Conservation (phyloP, 2,329 filamentous ascomycete genomes). For the Dothistroma septosporum region DNA sequence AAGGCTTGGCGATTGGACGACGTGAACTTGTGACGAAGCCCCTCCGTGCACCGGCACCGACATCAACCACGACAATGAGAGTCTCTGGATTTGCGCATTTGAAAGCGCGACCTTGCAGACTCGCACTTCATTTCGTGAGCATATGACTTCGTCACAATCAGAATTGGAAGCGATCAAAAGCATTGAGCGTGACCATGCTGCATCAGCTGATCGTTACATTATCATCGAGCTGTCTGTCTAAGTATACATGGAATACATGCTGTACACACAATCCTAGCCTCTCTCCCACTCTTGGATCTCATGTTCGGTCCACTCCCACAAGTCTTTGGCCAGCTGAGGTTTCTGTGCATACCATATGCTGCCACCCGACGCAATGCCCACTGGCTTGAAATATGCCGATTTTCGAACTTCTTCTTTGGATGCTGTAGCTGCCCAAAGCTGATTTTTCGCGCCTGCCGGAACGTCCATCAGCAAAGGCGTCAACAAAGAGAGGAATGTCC, state of each 20-base stretch:
- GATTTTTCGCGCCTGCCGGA: conserved; percentile 25
- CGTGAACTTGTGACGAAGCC: too few species aligned
- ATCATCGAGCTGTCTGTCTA: not conserved
- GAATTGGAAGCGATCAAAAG: not conserved
- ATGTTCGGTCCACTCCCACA: conserved; percentile 41
- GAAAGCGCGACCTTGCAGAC: too few species aligned
- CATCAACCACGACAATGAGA: too few species aligned
- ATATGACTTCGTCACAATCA: not conserved
- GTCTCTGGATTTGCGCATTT: too few species aligned
- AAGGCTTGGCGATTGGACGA: not conserved
- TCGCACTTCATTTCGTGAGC: too few species aligned
- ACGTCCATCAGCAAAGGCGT: conserved; percentile 18
- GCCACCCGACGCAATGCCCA: conserved; percentile 20
- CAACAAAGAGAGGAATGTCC: conserved; percentile 13
- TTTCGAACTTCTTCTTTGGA: conserved; percentile 18
- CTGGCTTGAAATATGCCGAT: conserved; percentile 25
- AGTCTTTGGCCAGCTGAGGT: conserved; percentile 28
- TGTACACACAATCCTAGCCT: too few species aligned
- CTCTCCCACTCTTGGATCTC: conserved; percentile 16
- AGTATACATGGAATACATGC: not conserved
- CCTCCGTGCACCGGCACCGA: too few species aligned
- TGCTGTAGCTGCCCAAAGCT: conserved; percentile 29
- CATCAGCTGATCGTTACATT: not conserved
- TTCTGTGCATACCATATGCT: conserved; percentile 25
- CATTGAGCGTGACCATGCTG: too few species aligned